A percentile compares a stretch with the other conserved stretches of the same genome.
These are phyloP conservation scores for Pecoramyces ruminantium DNA, from an alignment of 192 early-diverging fungal species.

Conservation along the genomic window DNA sequence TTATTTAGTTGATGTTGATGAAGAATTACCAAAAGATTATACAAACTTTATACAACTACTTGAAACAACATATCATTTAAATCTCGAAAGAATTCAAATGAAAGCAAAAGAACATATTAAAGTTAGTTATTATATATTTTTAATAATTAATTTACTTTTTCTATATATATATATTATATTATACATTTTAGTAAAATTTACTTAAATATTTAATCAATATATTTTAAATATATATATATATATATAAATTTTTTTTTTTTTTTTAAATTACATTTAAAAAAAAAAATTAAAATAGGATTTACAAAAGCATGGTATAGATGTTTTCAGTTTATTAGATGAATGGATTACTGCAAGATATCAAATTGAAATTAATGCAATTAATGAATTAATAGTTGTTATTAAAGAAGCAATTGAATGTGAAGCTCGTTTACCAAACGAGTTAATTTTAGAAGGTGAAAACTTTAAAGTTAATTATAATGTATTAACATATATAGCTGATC, in stretches of 20 bases:
- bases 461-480: conserved; percentile 27
- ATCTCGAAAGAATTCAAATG: background rate
- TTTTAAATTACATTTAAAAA: no score
- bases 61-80: background rate
- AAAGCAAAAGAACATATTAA: background rate
- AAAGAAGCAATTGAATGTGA: conserved; percentile 45
- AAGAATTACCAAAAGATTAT: background rate
- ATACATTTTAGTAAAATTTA: no score
- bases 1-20: background rate
- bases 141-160: no score
- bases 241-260: no score
- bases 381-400: conserved; percentile 24
- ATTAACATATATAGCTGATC: conserved; percentile 9
- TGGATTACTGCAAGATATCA: conserved; percentile 26
- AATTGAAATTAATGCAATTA: conserved; percentile 37
- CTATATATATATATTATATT: no score
- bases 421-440: conserved; percentile 24
- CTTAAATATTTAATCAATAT: no score
- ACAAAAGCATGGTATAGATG: conserved; percentile 27
- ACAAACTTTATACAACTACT: background rate
- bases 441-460: conserved; percentile 29
- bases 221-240: no score
- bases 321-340: conserved; percentile 34
- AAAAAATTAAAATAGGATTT: conserved; percentile 15
- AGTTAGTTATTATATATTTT: no score